Percentiles rank a stretch among this genome's conserved stretches.
Evolutionary conservation across 208 protist genomes (phyloP).

Genomic region (Giardia muris): DNA sequence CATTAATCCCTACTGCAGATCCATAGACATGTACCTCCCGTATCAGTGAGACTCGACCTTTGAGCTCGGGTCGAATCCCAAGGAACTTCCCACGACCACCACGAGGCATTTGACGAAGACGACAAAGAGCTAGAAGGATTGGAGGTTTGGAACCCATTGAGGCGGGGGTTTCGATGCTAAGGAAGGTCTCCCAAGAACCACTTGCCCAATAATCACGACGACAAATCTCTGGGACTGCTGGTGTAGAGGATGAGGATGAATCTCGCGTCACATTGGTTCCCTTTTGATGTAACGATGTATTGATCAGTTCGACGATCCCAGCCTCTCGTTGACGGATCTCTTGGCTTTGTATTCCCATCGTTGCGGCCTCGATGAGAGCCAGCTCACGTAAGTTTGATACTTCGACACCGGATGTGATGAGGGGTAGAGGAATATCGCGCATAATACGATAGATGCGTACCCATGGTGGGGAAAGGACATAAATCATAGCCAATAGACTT

Average conservation of each 20-base stretch:
- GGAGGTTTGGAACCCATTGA: neutral
- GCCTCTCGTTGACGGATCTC: conserved; percentile 40
- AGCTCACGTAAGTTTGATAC: conserved; percentile 83
- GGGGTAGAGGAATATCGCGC: conserved; percentile 86
- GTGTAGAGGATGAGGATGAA: neutral
- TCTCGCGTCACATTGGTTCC: neutral
- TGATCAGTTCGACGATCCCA: conserved; percentile 32
- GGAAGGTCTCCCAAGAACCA: conserved; percentile 41
- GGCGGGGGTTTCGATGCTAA: conserved; percentile 35
- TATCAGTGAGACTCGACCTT: conserved; percentile 30
- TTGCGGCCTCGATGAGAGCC: conserved; percentile 39
- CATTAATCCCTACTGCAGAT: neutral
- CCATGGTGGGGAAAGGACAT: conserved; percentile 84
- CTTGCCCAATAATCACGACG: conserved; percentile 37
- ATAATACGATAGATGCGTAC: conserved; percentile 87
- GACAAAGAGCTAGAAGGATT: conserved; percentile 35
- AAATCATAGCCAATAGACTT: conserved; percentile 73
- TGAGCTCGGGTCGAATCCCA: conserved; percentile 7
- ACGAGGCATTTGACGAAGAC: conserved; percentile 21
- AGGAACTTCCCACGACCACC: neutral
- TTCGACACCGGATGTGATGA: conserved; percentile 82
- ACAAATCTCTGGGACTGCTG: conserved; percentile 29
- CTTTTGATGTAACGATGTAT: neutral
- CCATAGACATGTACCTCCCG: conserved; percentile 47
- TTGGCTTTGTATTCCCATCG: neutral